Evolutionary conservation across 192 early-diverging fungal species (phyloP).

Genomic region (Chytriomyces confervae): DNA sequence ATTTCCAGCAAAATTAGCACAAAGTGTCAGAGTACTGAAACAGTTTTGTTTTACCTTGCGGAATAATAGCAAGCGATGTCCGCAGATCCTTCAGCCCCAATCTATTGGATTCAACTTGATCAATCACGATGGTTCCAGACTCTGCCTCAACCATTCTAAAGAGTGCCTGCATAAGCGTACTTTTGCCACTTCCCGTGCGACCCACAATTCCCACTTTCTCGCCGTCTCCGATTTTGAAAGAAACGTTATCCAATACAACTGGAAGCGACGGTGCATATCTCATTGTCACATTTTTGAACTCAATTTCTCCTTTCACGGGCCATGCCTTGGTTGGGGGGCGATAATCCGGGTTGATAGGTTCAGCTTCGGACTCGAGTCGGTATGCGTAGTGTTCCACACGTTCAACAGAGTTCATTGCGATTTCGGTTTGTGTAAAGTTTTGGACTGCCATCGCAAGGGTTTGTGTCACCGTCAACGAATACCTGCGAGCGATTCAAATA

Average conservation of each 20-base stretch:
- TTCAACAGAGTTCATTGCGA: constrained; percentile 64
- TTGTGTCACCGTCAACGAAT: background rate
- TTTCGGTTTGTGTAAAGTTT: constrained; percentile 44
- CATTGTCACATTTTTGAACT: constrained; percentile 49
- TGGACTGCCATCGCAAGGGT: background rate
- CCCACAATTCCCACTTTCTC: constrained; percentile 61
- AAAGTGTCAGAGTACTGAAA: background rate
- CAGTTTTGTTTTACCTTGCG: constrained; percentile 60
- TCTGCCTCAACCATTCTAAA: constrained; percentile 47
- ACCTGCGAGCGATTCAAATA: background rate
- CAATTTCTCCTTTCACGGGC: constrained; percentile 56
- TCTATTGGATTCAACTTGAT: constrained; percentile 71
- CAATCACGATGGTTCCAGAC: constrained; percentile 44
- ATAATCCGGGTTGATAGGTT: constrained; percentile 25
- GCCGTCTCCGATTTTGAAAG: constrained; percentile 42
- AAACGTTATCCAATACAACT: constrained; percentile 46
- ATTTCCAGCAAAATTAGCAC: constrained; percentile 7
- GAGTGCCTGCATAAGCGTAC: constrained; percentile 41
- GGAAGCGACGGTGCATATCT: constrained; percentile 55
- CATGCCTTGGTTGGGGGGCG: constrained; percentile 46
- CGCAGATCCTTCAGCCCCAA: constrained; percentile 73
- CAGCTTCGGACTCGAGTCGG: constrained; percentile 49
- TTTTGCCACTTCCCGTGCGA: constrained; percentile 42
- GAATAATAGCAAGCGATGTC: constrained; percentile 68
- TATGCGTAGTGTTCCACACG: constrained; percentile 54